Conservation (phyloP, 106 monocot species). For the Allium sativum region DNA sequence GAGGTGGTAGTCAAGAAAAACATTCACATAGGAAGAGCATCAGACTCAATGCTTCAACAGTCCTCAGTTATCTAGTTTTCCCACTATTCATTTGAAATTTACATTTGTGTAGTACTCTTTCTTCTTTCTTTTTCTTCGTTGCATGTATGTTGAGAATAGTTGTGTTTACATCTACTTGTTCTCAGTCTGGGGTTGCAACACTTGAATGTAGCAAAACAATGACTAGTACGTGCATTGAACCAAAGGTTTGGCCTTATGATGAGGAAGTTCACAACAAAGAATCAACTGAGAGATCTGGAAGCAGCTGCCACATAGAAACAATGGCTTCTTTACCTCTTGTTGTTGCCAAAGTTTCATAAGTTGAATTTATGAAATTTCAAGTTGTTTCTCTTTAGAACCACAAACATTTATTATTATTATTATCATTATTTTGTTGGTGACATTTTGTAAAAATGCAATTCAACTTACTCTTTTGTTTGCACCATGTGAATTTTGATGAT, state of each 20-base stretch:
- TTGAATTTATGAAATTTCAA: background rate
- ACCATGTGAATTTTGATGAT: too few species aligned
- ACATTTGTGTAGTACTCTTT: background rate
- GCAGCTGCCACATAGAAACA: constrained; percentile 10
- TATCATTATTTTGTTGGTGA: too few species aligned
- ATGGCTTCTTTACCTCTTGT: constrained; percentile 1
- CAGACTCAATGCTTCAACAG: too few species aligned
- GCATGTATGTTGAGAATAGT: background rate
- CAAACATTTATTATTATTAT: too few species aligned
- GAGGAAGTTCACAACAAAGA: background rate
- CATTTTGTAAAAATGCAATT: too few species aligned
- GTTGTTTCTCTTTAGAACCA: too few species aligned
- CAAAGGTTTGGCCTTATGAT: constrained; percentile 5
- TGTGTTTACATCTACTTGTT: background rate
- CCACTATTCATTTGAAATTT: background rate
- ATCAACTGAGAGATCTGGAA: constrained; percentile 9
- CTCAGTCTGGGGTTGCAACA: constrained; percentile 7
- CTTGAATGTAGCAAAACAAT: background rate
- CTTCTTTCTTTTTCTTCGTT: too few species aligned
- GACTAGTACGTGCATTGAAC: background rate
- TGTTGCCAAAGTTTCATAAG: constrained; percentile 15
- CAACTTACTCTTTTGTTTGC: too few species aligned
- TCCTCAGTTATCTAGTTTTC: too few species aligned
- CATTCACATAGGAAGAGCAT: too few species aligned
- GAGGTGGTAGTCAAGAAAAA: too few species aligned